phyloP scores from a whole-genome alignment of 352 stramenopile species.

The Phytophthora syringae region DNA sequence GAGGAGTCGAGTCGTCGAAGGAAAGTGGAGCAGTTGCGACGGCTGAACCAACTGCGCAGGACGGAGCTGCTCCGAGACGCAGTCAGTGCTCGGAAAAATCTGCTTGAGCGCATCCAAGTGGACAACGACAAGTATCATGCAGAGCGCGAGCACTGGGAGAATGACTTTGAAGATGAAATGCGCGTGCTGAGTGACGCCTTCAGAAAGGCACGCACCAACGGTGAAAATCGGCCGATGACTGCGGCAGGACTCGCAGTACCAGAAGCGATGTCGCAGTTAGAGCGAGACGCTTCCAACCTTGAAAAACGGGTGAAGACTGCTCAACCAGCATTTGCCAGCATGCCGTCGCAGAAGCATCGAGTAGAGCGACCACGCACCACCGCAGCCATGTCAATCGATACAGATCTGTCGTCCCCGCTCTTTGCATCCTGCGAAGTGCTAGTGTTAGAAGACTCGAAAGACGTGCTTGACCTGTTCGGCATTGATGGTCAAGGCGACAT shows the following conservation, averaged over 20 bases:
- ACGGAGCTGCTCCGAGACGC: slow-evolving; percentile 47
- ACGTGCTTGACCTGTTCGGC: slow-evolving; percentile 40
- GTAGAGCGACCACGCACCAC: slow-evolving; percentile 16
- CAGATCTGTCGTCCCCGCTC: not conserved
- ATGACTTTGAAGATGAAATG: slow-evolving; percentile 62
- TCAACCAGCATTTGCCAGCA: slow-evolving; percentile 16
- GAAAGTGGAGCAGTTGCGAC: slow-evolving; percentile 51
- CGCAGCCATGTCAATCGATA: not conserved
- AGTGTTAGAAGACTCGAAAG: slow-evolving; percentile 41
- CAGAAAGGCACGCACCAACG: slow-evolving; percentile 38
- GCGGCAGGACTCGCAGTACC: slow-evolving; percentile 59
- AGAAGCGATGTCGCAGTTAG: slow-evolving; percentile 53
- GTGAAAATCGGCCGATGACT: slow-evolving; percentile 49
- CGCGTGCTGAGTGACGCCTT: slow-evolving; percentile 47
- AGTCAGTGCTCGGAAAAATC: slow-evolving; percentile 24
- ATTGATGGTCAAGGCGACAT: slow-evolving; percentile 10
- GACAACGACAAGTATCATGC: slow-evolving; percentile 33
- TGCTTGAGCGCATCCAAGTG: slow-evolving; percentile 27
- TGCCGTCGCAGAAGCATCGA: not conserved
- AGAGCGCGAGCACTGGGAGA: slow-evolving; percentile 58
- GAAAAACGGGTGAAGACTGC: slow-evolving; percentile 62
- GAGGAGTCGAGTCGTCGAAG: slow-evolving; percentile 28
- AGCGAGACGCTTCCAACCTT: slow-evolving; percentile 43
- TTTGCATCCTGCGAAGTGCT: slow-evolving; percentile 33
- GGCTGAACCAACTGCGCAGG: slow-evolving; percentile 44